Conservation (phyloP, 179 eudicot species). For the Corrigiola litoralis region DNA sequence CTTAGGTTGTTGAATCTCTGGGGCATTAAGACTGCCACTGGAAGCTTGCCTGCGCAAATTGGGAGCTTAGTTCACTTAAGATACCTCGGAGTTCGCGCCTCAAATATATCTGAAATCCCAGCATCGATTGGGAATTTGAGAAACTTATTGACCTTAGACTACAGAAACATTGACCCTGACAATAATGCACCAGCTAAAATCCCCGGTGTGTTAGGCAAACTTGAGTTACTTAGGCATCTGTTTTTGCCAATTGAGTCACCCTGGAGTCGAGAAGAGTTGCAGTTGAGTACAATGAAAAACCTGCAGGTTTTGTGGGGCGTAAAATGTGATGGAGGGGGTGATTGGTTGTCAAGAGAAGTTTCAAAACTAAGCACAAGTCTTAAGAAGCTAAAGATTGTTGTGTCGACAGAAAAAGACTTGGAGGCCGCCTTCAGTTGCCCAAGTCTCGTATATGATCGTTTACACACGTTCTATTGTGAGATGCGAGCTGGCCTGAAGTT, state of each 20-base stretch:
- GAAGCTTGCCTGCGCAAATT: conserved; percentile 36
- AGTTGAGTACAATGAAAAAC: conserved; percentile 12
- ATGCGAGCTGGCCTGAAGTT: conserved; percentile 2
- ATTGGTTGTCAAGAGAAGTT: conserved; percentile 20
- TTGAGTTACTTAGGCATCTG: conserved; percentile 30
- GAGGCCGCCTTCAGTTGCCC: conserved; percentile 13
- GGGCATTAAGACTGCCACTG: conserved; percentile 25
- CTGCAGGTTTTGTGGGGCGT: conserved; percentile 32
- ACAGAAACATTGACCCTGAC: conserved; percentile 13
- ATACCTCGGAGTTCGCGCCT: conserved; percentile 42
- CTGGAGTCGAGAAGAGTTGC: conserved; percentile 10
- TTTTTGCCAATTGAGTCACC: conserved; percentile 25
- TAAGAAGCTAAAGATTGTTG: conserved; percentile 18
- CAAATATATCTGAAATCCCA: conserved; percentile 43
- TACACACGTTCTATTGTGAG: conserved; percentile 19
- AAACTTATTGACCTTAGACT: conserved; percentile 43
- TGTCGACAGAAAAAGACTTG: conserved; percentile 6
- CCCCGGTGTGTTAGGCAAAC: conserved; percentile 22
- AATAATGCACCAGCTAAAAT: neutral
- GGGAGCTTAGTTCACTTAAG: conserved; percentile 43
- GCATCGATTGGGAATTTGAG: conserved; percentile 39
- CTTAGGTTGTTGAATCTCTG: conserved; percentile 44
- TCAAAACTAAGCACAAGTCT: conserved; percentile 14
- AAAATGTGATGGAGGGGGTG: neutral
- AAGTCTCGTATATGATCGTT: conserved; percentile 7